A percentile compares a stretch with the other conserved stretches of the same genome.
Evolutionary conservation across 345 rosid genomes (phyloP).

Genomic region (Cardamine occulta): DNA sequence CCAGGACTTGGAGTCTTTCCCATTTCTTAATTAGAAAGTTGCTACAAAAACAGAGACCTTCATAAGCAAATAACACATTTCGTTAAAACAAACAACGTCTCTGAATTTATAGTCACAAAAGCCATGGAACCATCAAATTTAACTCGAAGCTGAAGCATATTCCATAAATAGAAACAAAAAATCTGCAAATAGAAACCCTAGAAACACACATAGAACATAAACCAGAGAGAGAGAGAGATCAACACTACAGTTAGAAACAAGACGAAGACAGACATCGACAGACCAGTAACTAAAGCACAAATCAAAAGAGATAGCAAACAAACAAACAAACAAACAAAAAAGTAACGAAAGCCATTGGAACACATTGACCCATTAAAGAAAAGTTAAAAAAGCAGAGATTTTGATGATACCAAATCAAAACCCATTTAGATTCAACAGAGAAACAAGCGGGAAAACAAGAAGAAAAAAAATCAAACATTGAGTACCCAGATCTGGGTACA

Average conservation of each 20-base stretch:
- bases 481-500: slow-evolving; percentile 37
- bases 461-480: slow-evolving; percentile 21
- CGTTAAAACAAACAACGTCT: neutral
- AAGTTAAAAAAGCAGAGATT: slow-evolving; percentile 38
- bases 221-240: slow-evolving; percentile 4
- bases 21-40: slow-evolving; percentile 47
- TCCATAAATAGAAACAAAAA: slow-evolving; percentile 1
- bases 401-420: slow-evolving; percentile 30
- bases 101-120: slow-evolving; percentile 7
- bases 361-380: slow-evolving; percentile 36
- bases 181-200: slow-evolving; percentile 34
- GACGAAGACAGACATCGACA: neutral
- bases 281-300: slow-evolving; percentile 22
- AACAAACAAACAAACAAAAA: no score
- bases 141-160: neutral
- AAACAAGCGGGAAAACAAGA: slow-evolving; percentile 25
- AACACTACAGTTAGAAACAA: slow-evolving; percentile 8
- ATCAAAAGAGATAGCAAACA: slow-evolving; percentile 12
- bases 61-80: slow-evolving; percentile 29
- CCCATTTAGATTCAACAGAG: slow-evolving; percentile 32
- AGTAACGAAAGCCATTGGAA: slow-evolving; percentile 27
- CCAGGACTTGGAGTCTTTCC: slow-evolving; percentile 79
- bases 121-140: neutral
- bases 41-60: slow-evolving; percentile 30
- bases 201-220: slow-evolving; percentile 25